Conservation (phyloP, 352 stramenopile species). For the Globisporangium carolinianum region DNA sequence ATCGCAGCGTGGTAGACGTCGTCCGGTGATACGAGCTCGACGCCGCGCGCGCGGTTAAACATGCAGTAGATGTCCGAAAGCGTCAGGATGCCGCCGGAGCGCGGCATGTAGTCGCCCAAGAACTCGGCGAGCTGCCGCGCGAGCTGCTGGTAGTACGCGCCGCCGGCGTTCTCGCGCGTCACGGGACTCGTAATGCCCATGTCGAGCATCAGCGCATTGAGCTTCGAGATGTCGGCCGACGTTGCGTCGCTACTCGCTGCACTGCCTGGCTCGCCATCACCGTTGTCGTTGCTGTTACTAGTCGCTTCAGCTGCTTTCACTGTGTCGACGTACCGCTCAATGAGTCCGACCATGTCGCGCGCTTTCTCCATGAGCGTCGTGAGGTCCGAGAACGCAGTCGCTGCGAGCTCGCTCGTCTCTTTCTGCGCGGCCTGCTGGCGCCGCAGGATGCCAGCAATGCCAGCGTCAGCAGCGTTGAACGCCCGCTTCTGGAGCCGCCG, state of each 20-base stretch:
- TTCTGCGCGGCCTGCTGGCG: slow-evolving; percentile 76
- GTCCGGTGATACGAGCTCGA: slow-evolving; percentile 96
- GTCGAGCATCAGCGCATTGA: slow-evolving; percentile 86
- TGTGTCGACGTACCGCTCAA: slow-evolving; percentile 87
- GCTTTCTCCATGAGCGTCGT: slow-evolving; percentile 88
- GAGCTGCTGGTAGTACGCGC: slow-evolving; percentile 88
- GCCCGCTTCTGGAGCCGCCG: slow-evolving; percentile 67
- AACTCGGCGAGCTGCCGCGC: slow-evolving; percentile 88
- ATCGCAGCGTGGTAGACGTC: slow-evolving; percentile 92
- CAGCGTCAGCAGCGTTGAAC: slow-evolving; percentile 71
- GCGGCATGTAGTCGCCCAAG: slow-evolving; percentile 69
- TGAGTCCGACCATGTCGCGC: slow-evolving; percentile 86
- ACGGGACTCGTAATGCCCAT: slow-evolving; percentile 92
- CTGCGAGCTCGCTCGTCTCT: slow-evolving; percentile 68
- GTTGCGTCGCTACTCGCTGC: slow-evolving; percentile 3
- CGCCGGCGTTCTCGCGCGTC: slow-evolving; percentile 85
- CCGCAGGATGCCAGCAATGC: slow-evolving; percentile 76
- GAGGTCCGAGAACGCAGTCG: slow-evolving; percentile 86
- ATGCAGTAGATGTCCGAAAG: slow-evolving; percentile 99
- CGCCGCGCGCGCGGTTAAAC: slow-evolving; percentile 96
- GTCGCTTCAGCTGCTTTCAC: slow-evolving; percentile 41
- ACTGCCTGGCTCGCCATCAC: not conserved
- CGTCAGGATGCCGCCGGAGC: slow-evolving; percentile 95
- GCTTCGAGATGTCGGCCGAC: slow-evolving; percentile 63
- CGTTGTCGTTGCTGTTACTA: slow-evolving; percentile 6